A percentile compares a stretch with the other conserved stretches of the same genome.
Conservation (phyloP, 2,329 filamentous ascomycete genomes). For the Alternaria postmessia region DNA sequence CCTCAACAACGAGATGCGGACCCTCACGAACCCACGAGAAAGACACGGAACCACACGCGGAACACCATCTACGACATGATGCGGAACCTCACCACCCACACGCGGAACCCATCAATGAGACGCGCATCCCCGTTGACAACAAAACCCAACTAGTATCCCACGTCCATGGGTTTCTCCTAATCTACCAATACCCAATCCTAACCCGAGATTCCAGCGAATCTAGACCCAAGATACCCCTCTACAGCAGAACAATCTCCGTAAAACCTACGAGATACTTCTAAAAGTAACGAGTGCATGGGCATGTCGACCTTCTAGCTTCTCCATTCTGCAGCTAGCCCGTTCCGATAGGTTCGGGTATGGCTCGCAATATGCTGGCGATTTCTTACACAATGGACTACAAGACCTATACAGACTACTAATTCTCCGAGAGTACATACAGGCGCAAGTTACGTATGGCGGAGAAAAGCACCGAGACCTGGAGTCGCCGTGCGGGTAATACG, state of each 20-base stretch:
- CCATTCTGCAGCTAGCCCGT: not conserved
- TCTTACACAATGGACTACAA: not conserved
- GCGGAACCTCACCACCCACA: not conserved
- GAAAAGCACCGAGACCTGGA: not conserved
- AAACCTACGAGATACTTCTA: not conserved
- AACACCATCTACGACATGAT: not conserved
- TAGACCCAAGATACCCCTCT: not conserved
- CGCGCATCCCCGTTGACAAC: not conserved
- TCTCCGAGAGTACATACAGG: not conserved
- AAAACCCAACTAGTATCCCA: too few relatives aligned
- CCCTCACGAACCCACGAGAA: not conserved
- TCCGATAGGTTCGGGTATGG: not conserved
- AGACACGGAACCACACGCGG: not conserved
- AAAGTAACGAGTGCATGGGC: too few relatives aligned
- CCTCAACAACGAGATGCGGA: not conserved
- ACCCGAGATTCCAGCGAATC: not conserved
- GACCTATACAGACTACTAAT: not conserved
- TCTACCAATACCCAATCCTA: not conserved
- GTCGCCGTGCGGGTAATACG: not conserved
- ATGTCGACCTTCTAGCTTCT: not conserved
- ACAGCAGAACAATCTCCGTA: not conserved
- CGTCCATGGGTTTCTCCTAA: accelerated
- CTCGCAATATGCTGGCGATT: not conserved
- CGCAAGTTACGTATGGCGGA: not conserved
- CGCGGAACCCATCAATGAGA: not conserved